Base-by-base conservation (phyloP, 345 rosid genomes). In the Brassica cretica region DNA sequence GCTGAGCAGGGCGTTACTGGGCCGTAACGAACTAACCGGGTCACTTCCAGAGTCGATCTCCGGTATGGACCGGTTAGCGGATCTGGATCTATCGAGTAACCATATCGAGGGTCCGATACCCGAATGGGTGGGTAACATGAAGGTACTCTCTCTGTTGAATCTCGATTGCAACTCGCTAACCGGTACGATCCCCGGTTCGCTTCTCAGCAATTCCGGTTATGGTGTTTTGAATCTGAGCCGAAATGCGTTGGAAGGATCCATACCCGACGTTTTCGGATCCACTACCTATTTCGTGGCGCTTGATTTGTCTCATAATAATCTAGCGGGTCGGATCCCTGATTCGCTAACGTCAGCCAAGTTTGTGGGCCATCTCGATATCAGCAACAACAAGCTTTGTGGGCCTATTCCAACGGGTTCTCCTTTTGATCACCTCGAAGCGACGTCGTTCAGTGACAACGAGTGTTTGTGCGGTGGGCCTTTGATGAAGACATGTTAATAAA, bases 351-450 rank as follows among this genome's bases (percentile, higher is more conserved):
- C 91, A 64, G 84, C 91, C 1, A 80, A 76, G 16, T 94, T 79
- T 71, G 74, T 94, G 55, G 97, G 98, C 1, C 97, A 92, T 74
- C 58, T 92, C 64, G 98, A 94, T 81, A 72, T 94, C 68, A 94
- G 98, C 82, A 87, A 92, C 62, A 94, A 94, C 84, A 92, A 79
- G 86, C 89, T 94, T 5, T 94, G 98, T 72, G 98, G 97, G 55
- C 58, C 88, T 8, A 94, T 94, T 60, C 98, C 98, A 5, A 55
- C 41, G 1, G 98, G 98, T 6, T 75, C 85, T 61, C 97, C 98
- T 11, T 94, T 94, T 67, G 95, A 88, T 68, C 92, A 82, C 68
- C 85, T 89, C 0, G 95, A 87, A 64, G 59, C 59, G 8, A 15
- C 59, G 59, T 53, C 59, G 59, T 90, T 90, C 68, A 78, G 58